Evolutionary conservation across 164 flowering plant genomes (phyloP).

Genomic region (Vitis amurensis): DNA sequence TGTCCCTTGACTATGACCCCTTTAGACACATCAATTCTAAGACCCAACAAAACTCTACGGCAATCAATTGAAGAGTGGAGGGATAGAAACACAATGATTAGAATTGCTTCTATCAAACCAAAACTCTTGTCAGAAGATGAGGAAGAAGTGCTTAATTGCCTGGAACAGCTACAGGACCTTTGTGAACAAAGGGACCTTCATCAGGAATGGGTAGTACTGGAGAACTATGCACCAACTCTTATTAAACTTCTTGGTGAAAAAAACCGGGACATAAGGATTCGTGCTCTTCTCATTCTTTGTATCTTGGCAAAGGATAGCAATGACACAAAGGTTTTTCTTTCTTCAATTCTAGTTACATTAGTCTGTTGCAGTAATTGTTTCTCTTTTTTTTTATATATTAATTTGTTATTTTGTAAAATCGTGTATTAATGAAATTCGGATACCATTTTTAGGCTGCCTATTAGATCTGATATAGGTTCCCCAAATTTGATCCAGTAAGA

Average conservation of each 20-base stretch:
- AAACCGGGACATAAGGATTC: constrained; percentile 46
- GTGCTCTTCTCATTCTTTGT: constrained; percentile 48
- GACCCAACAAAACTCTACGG: constrained; percentile 67
- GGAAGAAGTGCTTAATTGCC: constrained; percentile 45
- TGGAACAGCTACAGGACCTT: constrained; percentile 47
- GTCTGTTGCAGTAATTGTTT: too few species aligned
- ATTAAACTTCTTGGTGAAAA: constrained; percentile 42
- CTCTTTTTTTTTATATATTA: neutral
- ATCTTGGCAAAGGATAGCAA: constrained; percentile 53
- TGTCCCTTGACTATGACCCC: constrained; percentile 66
- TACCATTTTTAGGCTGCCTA: too few species aligned
- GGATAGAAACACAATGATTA: constrained; percentile 72
- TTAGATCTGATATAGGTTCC: too few species aligned
- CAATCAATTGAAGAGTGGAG: constrained; percentile 86
- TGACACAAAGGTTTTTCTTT: constrained; percentile 55
- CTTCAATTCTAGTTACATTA: neutral
- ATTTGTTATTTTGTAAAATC: neutral
- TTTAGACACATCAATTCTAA: constrained; percentile 40
- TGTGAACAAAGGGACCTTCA: constrained; percentile 59
- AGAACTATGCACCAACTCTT: constrained; percentile 57
- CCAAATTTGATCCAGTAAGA: too few species aligned
- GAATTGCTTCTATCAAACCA: constrained; percentile 47
- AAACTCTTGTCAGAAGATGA: constrained; percentile 46
- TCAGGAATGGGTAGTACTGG: constrained; percentile 67
- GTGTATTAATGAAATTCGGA: too few species aligned